Conservation (phyloP, 2,329 filamentous ascomycete genomes). For the Colletotrichum liaoningense region DNA sequence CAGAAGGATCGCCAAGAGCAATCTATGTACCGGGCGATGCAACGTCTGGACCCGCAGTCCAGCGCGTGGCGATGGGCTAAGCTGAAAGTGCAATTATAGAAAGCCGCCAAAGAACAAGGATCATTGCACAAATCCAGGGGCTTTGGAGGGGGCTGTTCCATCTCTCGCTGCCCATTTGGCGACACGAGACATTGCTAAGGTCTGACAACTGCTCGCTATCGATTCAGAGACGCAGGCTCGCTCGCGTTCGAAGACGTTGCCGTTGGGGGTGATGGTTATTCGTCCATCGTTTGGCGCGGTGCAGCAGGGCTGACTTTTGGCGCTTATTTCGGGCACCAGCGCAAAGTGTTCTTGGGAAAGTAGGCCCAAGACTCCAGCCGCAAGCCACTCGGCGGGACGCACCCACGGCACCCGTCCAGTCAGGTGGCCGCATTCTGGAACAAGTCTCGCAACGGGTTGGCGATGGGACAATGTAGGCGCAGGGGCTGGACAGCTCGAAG, state of each 20-base stretch:
- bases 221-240: background rate
- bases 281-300: background rate
- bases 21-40: slow-evolving; percentile 20
- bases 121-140: slow-evolving; percentile 15
- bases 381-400: background rate
- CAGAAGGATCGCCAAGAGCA: slow-evolving; percentile 26
- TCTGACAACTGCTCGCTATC: slow-evolving; percentile 13
- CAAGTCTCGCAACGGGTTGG: background rate
- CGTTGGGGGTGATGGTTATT: background rate
- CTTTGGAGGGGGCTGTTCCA: slow-evolving; percentile 8
- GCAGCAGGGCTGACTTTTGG: background rate
- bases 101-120: slow-evolving; percentile 14
- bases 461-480: background rate
- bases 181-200: background rate
- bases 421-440: background rate
- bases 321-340: background rate
- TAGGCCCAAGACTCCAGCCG: background rate
- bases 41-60: slow-evolving; percentile 16
- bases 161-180: slow-evolving; percentile 15
- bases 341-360: no score
- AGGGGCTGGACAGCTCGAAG: background rate
- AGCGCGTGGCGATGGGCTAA: slow-evolving; percentile 26
- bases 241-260: background rate
- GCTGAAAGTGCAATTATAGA: slow-evolving; percentile 29
- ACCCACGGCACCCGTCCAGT: background rate